These are phyloP conservation scores for Ceratobasidium sp. DNA, from an alignment of 1,284 basidiomycete species.

Conservation along the genomic window DNA sequence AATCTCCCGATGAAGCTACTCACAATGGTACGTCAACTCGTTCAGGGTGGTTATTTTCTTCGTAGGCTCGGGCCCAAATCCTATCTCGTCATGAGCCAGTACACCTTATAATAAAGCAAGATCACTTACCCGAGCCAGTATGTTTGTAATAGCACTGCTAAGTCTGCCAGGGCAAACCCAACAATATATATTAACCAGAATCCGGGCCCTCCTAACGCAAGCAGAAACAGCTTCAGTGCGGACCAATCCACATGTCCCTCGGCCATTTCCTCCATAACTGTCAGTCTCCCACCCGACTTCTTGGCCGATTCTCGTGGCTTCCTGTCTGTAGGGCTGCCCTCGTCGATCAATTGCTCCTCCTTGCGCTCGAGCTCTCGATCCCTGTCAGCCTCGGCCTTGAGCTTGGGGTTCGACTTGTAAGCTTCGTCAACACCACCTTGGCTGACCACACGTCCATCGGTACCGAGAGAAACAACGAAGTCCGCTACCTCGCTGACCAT, in stretches of 20 bases:
- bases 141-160: too few species aligned
- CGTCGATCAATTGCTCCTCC: constrained; percentile 46
- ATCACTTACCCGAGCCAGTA: constrained; percentile 41
- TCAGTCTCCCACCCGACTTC: constrained; percentile 56
- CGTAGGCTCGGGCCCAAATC: constrained; percentile 52
- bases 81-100: constrained; percentile 50
- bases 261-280: constrained; percentile 65
- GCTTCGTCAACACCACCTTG: constrained; percentile 59
- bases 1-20: constrained; percentile 43
- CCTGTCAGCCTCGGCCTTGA: constrained; percentile 43
- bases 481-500: constrained; percentile 68
- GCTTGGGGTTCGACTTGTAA: constrained; percentile 48
- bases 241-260: constrained; percentile 61
- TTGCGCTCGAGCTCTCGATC: constrained; percentile 52
- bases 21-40: constrained; percentile 51
- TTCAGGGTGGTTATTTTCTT: constrained; percentile 40
- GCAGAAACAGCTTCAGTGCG: constrained; percentile 46
- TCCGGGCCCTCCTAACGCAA: constrained; percentile 51
- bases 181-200: constrained; percentile 48
- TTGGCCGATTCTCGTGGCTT: constrained; percentile 45
- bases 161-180: constrained; percentile 34
- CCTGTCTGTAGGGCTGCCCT: constrained; percentile 45
- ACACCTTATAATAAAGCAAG: constrained; percentile 46
- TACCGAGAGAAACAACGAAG: constrained; percentile 64
- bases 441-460: constrained; percentile 59